These are phyloP conservation scores for Sonneratia caseolaris DNA, from an alignment of 345 rosid species.

Conservation along the genomic window DNA sequence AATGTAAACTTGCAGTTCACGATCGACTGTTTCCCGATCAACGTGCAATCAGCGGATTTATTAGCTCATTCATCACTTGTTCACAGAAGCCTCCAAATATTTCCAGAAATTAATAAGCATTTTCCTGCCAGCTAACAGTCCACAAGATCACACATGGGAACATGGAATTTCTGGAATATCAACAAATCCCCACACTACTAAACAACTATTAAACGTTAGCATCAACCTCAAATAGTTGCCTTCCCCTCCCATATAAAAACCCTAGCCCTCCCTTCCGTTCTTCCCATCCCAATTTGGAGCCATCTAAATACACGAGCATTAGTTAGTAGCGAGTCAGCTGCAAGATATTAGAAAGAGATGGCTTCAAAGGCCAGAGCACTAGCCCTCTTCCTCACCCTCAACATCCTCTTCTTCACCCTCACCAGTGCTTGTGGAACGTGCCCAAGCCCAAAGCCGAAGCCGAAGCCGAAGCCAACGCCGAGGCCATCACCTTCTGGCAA, in stretches of 20 bases:
- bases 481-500: conserved; percentile 6
- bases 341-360: conserved; percentile 17
- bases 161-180: conserved; percentile 7
- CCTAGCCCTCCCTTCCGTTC: conserved; percentile 4
- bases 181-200: background rate
- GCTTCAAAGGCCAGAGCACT: conserved; percentile 21
- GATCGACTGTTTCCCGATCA: background rate
- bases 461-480: conserved; percentile 7
- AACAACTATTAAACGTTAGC: background rate
- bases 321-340: background rate
- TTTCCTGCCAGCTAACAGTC: conserved; percentile 12
- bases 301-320: background rate
- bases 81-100: conserved; percentile 4
- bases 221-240: background rate
- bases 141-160: conserved; percentile 2
- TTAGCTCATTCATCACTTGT: background rate
- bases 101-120: background rate
- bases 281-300: conserved; percentile 6
- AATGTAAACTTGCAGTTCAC: no score
- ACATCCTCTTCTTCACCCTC: conserved; percentile 28
- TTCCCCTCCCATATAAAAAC: conserved; percentile 5
- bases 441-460: conserved; percentile 8
- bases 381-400: conserved; percentile 26
- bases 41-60: background rate
- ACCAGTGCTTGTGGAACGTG: conserved; percentile 32